phyloP scores from a whole-genome alignment of 257 asterid species.

The Solanum pinnatisectum region DNA sequence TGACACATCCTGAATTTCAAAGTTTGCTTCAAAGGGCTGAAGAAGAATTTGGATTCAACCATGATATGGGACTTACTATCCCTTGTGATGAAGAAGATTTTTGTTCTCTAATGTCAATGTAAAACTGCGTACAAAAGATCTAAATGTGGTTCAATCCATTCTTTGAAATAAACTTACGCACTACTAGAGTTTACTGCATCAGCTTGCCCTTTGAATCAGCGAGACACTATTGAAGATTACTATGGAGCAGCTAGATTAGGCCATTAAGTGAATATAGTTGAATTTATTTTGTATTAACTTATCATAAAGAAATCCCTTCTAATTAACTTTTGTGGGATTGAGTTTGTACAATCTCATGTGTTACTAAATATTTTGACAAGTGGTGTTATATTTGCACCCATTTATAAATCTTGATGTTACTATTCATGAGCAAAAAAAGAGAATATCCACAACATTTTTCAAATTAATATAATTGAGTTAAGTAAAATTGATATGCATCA shows the following conservation, averaged over 20 bases:
- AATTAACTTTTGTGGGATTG: background rate
- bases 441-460: background rate
- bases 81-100: slow-evolving; percentile 12
- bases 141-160: background rate
- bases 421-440: background rate
- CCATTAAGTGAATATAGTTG: background rate
- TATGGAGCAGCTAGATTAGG: background rate
- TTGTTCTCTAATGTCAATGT: background rate
- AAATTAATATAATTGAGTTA: background rate
- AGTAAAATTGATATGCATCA: background rate
- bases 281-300: background rate
- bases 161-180: background rate
- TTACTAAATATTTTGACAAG: background rate
- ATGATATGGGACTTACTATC: slow-evolving; percentile 9
- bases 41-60: slow-evolving; percentile 10
- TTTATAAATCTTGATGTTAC: background rate
- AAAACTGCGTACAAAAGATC: background rate
- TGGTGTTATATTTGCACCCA: background rate
- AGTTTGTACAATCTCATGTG: background rate
- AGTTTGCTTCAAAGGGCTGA: slow-evolving; percentile 7
- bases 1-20: slow-evolving; percentile 4
- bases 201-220: background rate
- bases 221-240: background rate
- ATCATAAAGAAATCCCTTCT: background rate
- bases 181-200: background rate